phyloP scores from a whole-genome alignment of 2,329 filamentous ascomycete species.

The Penicillium sp. region DNA sequence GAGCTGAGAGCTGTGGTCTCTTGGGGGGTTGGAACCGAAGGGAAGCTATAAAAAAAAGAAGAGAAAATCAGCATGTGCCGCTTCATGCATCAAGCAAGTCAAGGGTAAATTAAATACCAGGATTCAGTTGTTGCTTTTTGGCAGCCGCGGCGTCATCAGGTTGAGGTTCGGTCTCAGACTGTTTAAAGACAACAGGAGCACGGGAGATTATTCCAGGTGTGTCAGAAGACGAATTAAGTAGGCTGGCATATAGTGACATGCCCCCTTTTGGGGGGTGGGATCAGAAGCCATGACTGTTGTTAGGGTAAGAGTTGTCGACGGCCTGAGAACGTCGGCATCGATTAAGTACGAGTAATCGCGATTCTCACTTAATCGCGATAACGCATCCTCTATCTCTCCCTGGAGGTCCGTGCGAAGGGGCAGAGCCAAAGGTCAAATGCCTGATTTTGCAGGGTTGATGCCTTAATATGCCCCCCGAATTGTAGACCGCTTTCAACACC shows the following conservation, averaged over 20 bases:
- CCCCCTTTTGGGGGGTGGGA: slow-evolving; percentile 39
- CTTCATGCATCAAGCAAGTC: slow-evolving; percentile 29
- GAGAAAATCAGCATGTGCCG: slow-evolving; percentile 11
- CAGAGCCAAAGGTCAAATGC: too few relatives aligned
- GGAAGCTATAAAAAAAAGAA: slow-evolving; percentile 51
- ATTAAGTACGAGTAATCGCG: background rate
- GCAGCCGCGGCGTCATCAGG: slow-evolving; percentile 52
- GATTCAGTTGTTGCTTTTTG: slow-evolving; percentile 65
- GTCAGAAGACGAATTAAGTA: slow-evolving; percentile 60
- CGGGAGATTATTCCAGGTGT: slow-evolving; percentile 68
- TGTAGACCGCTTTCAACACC: too few relatives aligned
- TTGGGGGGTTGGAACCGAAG: slow-evolving; percentile 86
- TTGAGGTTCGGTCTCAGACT: slow-evolving; percentile 52
- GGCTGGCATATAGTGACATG: slow-evolving; percentile 80
- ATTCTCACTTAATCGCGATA: too few relatives aligned
- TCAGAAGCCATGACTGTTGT: slow-evolving; percentile 34
- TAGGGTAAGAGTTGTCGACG: background rate
- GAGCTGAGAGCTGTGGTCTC: slow-evolving; percentile 64
- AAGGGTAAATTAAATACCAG: slow-evolving; percentile 60
- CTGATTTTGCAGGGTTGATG: too few relatives aligned
- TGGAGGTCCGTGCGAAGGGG: too few relatives aligned
- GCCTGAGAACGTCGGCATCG: background rate
- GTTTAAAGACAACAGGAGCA: slow-evolving; percentile 70
- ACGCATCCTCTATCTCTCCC: background rate
- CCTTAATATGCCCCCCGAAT: too few relatives aligned